phyloP scores from a whole-genome alignment of 306 rosid species.

The Vigna trinervia region DNA sequence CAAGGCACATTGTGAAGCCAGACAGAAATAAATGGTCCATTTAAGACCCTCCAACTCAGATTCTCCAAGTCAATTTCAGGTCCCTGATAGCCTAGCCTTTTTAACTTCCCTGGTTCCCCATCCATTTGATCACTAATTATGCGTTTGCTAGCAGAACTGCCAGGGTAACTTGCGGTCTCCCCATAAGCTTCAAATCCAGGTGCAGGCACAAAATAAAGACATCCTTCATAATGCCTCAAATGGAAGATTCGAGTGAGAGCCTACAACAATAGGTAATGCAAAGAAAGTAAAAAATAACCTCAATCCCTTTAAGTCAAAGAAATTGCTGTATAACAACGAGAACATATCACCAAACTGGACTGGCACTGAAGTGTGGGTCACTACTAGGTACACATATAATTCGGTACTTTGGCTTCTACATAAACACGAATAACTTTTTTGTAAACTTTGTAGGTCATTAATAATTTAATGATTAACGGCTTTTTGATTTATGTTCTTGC shows the following conservation, averaged over 20 bases:
- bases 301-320: slow-evolving; percentile 13
- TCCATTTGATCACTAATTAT: slow-evolving; percentile 34
- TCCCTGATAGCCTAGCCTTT: slow-evolving; percentile 55
- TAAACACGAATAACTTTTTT: background rate
- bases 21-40: slow-evolving; percentile 77
- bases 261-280: slow-evolving; percentile 44
- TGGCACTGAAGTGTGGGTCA: background rate
- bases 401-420: background rate
- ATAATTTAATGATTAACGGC: background rate
- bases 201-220: slow-evolving; percentile 76
- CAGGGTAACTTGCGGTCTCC: slow-evolving; percentile 57
- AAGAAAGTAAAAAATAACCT: background rate
- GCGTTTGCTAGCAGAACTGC: slow-evolving; percentile 40
- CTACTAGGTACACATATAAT: background rate
- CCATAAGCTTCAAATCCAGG: slow-evolving; percentile 75
- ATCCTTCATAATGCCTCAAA: slow-evolving; percentile 68
- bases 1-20: slow-evolving; percentile 90
- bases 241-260: slow-evolving; percentile 67
- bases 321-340: background rate
- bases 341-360: background rate
- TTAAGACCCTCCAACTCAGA: slow-evolving; percentile 67
- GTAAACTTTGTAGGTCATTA: background rate
- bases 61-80: slow-evolving; percentile 57
- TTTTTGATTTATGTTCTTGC: background rate
- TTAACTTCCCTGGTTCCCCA: slow-evolving; percentile 49